These are phyloP conservation scores for Phialemonium atrogriseum DNA, from an alignment of 2,329 filamentous ascomycete genomes.

Conservation along the genomic window DNA sequence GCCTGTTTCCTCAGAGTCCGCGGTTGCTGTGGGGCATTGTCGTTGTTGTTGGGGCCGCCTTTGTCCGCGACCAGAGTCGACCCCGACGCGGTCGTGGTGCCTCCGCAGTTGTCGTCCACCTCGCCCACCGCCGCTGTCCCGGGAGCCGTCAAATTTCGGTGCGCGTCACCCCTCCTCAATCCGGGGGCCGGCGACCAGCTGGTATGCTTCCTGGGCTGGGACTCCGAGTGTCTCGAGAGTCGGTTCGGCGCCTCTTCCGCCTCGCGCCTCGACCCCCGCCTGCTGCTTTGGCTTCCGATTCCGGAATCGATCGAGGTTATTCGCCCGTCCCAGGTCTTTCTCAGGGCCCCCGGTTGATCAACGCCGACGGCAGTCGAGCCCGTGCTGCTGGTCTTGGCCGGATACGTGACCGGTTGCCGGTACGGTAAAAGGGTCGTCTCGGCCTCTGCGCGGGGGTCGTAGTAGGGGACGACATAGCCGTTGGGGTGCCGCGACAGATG, in stretches of 20 bases:
- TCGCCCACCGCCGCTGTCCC: conserved; percentile 1
- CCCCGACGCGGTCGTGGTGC: not conserved
- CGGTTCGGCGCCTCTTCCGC: not conserved
- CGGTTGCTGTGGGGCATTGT: conserved; percentile 4
- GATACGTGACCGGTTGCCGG: not conserved
- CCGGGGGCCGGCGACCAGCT: conserved; percentile 10
- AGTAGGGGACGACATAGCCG: too few species aligned
- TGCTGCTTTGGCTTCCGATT: conserved; percentile 3
- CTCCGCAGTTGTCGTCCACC: not conserved
- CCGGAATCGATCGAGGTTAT: conserved; percentile 2
- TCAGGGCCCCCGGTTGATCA: not conserved
- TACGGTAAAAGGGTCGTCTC: not conserved
- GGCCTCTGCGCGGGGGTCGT: not conserved
- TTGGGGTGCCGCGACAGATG: conserved; percentile 12
- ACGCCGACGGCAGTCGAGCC: not conserved
- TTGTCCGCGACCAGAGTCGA: too few species aligned
- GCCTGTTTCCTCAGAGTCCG: conserved; percentile 14
- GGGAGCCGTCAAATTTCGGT: not conserved
- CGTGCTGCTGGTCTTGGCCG: not conserved
- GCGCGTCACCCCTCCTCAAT: not conserved
- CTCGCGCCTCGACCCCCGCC: conserved; percentile 1
- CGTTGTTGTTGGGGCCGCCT: conserved; percentile 1
- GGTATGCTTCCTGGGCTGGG: conserved; percentile 3
- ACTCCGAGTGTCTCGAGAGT: conserved; percentile 4
- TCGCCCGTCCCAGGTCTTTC: not conserved